Evolutionary conservation across 108 stramenopile genomes (phyloP).

Genomic region (Bacterosira constricta): DNA sequence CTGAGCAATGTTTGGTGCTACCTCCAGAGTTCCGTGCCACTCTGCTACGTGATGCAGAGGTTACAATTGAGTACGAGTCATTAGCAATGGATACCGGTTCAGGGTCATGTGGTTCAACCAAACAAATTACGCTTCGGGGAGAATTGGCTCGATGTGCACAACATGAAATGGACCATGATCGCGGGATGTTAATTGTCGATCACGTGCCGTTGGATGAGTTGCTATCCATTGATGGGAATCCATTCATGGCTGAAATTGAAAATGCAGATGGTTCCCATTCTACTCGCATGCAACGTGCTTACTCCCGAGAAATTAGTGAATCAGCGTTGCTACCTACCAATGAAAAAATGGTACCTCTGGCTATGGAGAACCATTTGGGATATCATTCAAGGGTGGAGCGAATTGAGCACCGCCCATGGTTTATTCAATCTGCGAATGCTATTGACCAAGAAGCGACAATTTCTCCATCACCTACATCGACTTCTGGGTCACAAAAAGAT

Average conservation of each 20-base stretch:
- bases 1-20: constrained; percentile 80
- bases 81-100: constrained; percentile 11
- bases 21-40: constrained; percentile 78
- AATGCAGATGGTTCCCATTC: constrained; percentile 50
- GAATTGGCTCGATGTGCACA: constrained; percentile 74
- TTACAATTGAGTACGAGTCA: constrained; percentile 67
- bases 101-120: constrained; percentile 22
- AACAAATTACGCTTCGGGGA: constrained; percentile 39
- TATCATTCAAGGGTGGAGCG: not conserved
- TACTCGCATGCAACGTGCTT: constrained; percentile 37
- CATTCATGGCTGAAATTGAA: constrained; percentile 66
- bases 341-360: constrained; percentile 5
- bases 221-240: constrained; percentile 67
- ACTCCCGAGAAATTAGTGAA: constrained; percentile 30
- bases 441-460: not conserved
- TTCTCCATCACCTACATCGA: not conserved
- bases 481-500: not conserved
- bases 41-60: constrained; percentile 69
- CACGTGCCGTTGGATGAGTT: constrained; percentile 74
- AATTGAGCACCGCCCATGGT: not conserved
- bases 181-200: constrained; percentile 80
- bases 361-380: not conserved
- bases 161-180: constrained; percentile 90
- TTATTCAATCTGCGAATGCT: constrained; percentile 15
- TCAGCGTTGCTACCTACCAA: constrained; percentile 18